Base-by-base conservation (phyloP, 306 rosid genomes). In the Casuarina cunninghamiana region DNA sequence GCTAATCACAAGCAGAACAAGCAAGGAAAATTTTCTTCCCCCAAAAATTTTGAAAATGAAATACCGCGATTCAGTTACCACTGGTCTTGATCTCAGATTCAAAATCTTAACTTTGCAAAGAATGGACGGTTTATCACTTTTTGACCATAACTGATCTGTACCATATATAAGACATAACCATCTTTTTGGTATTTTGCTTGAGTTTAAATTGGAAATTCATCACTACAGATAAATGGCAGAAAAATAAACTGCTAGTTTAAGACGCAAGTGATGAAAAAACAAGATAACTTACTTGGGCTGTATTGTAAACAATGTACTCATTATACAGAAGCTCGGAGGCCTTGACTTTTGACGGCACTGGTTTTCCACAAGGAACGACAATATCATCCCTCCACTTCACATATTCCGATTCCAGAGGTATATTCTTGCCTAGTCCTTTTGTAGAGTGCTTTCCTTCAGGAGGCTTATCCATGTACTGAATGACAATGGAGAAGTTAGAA, bases 381-480 rank as follows among this genome's bases (percentile, higher is more conserved):
- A 95, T 93, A 65, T 86, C 90, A 44, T 81, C 93, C 84, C 79
- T 91, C 99, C 97, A 95, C 71, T 75, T 93, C 15, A 82, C 89
- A 68, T 84, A 80, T 69, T 90, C 99, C 0, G 90, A 81, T 63
- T 84, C 83, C 19, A 75, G 79, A 32, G 97, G 99, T 82, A 85
- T 51, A 83, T 89, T 93, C 90, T 91, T 93, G 80, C 97, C 99
- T 71, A 95, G 83, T 69, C 99, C 99, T 83, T 91, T 95, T 0
- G 97, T 93, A 38, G 97, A 93, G 76, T 95, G 97, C 88, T 95
- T 95, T 77, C 99, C 97, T 78, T 76, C 79, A 0, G 99, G 99
- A 83, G 97, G 97, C 74, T 85, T 91, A 42, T 95, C 97, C 93
- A 95, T 88, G 76, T 88, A 93, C 97, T 95, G 78, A 72, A 81